phyloP scores from a whole-genome alignment of 2,329 filamentous ascomycete genomes.

The Fusarium sterilihyphosum region DNA sequence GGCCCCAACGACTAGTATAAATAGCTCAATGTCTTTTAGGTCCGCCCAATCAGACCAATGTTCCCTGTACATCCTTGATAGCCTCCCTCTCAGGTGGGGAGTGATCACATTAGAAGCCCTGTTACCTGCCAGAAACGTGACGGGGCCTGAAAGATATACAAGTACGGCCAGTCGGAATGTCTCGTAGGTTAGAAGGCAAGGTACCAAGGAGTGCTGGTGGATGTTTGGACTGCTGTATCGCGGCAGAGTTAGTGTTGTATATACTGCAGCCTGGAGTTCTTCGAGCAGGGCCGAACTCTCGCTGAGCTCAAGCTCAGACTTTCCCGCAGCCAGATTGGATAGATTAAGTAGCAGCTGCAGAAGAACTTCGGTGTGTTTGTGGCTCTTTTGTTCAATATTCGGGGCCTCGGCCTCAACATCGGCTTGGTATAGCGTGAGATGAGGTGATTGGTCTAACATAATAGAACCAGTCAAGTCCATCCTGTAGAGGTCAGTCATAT shows the following conservation, averaged over 20 bases:
- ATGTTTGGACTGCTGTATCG: not conserved
- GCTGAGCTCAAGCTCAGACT: not conserved
- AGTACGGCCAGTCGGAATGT: not conserved
- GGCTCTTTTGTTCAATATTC: fast-evolving
- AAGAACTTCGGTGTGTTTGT: fast-evolving
- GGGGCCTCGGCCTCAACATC: not conserved
- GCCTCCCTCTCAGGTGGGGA: not conserved
- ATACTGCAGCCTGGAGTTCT: not conserved
- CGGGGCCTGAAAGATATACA: not conserved
- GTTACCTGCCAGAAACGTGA: not conserved
- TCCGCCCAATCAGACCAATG: fast-evolving
- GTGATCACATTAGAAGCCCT: not conserved
- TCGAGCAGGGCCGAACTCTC: fast-evolving
- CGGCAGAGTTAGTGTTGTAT: not conserved
- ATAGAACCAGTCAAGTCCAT: not conserved
- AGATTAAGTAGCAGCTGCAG: fast-evolving
- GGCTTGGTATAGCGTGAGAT: not conserved
- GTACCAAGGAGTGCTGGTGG: not conserved
- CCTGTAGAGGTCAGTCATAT: not conserved
- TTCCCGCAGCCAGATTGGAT: not conserved
- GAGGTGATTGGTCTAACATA: not conserved
- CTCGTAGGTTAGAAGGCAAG: fast-evolving
- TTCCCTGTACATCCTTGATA: not conserved
- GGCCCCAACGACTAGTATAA: not conserved
- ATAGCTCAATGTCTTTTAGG: not conserved